A percentile compares a stretch with the other conserved stretches of the same genome.
Evolutionary conservation across 176 grass and related monocot genomes (phyloP).

Genomic region (Dactylis glomerata): DNA sequence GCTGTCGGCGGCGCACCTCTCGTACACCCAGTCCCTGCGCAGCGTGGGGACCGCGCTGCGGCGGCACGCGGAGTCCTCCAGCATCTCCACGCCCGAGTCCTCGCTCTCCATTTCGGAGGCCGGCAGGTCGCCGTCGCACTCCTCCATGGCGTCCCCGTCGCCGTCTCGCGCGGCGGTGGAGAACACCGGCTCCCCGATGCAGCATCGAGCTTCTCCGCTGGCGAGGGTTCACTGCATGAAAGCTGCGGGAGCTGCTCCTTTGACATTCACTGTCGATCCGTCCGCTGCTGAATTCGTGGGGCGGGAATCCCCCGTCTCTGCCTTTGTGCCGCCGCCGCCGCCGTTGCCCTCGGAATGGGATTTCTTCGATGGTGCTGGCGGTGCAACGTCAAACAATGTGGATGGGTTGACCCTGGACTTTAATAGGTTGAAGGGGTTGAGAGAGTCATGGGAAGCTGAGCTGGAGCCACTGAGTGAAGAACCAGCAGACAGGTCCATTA

Average conservation of each 20-base stretch:
- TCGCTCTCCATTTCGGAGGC: conserved; percentile 79
- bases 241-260: conserved; percentile 35
- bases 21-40: conserved; percentile 72
- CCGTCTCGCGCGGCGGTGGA: conserved; percentile 56
- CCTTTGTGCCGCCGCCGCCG: conserved; percentile 44
- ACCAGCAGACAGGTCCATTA: conserved; percentile 13
- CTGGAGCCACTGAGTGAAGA: conserved; percentile 39
- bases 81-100: conserved; percentile 53
- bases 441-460: conserved; percentile 55
- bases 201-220: conserved; percentile 24
- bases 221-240: conserved; percentile 57
- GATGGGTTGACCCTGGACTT: conserved; percentile 43
- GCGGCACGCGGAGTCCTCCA: conserved; percentile 66
- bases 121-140: conserved; percentile 85
- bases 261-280: conserved; percentile 65
- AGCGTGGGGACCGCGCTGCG: conserved; percentile 58
- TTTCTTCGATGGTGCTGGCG: conserved; percentile 57
- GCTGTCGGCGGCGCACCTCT: conserved; percentile 77
- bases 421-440: conserved; percentile 54
- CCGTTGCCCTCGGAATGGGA: conserved; percentile 64
- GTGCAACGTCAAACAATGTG: conserved; percentile 26
- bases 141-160: conserved; percentile 79
- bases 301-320: conserved; percentile 47
- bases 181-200: conserved; percentile 23
- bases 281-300: conserved; percentile 46